Base-by-base conservation (phyloP, 2,329 filamentous ascomycete genomes). In the Ophiognomonia clavigignenti-juglandacearum region DNA sequence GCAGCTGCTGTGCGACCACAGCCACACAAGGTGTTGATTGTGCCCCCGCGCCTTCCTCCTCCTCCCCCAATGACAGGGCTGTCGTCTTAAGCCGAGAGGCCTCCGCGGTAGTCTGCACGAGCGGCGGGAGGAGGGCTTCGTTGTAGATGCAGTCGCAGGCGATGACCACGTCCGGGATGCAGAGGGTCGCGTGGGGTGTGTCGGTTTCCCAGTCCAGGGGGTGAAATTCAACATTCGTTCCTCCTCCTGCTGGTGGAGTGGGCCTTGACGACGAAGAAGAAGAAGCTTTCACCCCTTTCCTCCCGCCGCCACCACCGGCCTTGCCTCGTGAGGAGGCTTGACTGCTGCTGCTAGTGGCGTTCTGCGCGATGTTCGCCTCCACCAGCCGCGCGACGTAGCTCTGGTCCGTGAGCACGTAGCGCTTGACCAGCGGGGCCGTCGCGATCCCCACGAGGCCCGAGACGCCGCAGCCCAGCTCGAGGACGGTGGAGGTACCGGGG, bases 61-160 rank as follows among this genome's bases (percentile, higher is more conserved):
- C 45, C 24, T 51, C 23, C 40, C 3, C 38, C 40, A 22, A 26
- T 48, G 27, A 83, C 72, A 14, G n/a, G n/a, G n/a, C n/a, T n/a
- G n/a, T n/a, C n/a, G 92, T 10, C 13, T 36, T 36, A 8, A 36
- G 64, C 9, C 69, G 69, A 64, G 89, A 95, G 20, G 83, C 75
- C 53, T 95, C 86, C 6, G 73, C 80, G 62, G 88, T 95, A 0
- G 88, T 86, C 57, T 84, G 78, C n/a, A 93, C 86, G 40, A 97
- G 79, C 0, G 91, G 89, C 36, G 78, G 71, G 20, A 97, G 80
- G 3, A 97, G 77, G 3, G 86, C 80, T 55, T 96, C 88, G 66
- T 97, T 98, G 72, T 95, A 98, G 56, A 98, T 85, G 65, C 91
- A 96, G 65, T 98, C 93, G 61, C 89, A 95, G 4, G 90, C 89